A percentile compares a stretch with the other conserved stretches of the same genome.
Conservation (phyloP, 2,329 filamentous ascomycete species). For the Colletotrichum costaricense region DNA sequence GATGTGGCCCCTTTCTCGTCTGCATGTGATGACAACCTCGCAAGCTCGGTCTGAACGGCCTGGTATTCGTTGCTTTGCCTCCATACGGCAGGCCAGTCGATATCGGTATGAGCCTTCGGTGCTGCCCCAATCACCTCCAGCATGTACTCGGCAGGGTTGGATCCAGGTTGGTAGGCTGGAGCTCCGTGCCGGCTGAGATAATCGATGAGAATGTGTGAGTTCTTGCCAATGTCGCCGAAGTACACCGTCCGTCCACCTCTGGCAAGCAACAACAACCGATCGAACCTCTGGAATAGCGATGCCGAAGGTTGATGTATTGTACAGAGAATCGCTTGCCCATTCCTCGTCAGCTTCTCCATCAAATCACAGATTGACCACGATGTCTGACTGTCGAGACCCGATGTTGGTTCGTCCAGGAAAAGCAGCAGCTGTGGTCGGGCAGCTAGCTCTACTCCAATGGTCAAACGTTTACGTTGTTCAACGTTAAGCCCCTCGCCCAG, state of each 20-base stretch:
- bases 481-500: conserved; percentile 66
- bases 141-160: conserved; percentile 67
- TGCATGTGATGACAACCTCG: conserved; percentile 25
- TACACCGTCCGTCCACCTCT: conserved; percentile 56
- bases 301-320: conserved; percentile 38
- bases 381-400: conserved; percentile 79
- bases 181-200: conserved; percentile 65
- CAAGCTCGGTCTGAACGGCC: conserved; percentile 30
- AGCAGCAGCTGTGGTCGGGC: conserved; percentile 78
- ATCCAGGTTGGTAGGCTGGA: conserved; percentile 55
- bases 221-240: conserved; percentile 63
- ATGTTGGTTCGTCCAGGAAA: conserved; percentile 83
- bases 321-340: conserved; percentile 56
- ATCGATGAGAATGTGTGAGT: conserved; percentile 57
- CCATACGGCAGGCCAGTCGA: conserved; percentile 60
- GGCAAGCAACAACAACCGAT: conserved; percentile 27
- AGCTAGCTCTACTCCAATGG: conserved; percentile 82
- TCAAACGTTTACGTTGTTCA: conserved; percentile 67
- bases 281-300: conserved; percentile 35
- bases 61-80: conserved; percentile 53
- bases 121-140: conserved; percentile 42
- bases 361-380: conserved; percentile 80
- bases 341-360: conserved; percentile 70
- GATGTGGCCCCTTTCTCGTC: not conserved
- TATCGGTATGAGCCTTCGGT: conserved; percentile 57